phyloP scores from a whole-genome alignment of 306 rosid species.

The Begonia peltatifolia region DNA sequence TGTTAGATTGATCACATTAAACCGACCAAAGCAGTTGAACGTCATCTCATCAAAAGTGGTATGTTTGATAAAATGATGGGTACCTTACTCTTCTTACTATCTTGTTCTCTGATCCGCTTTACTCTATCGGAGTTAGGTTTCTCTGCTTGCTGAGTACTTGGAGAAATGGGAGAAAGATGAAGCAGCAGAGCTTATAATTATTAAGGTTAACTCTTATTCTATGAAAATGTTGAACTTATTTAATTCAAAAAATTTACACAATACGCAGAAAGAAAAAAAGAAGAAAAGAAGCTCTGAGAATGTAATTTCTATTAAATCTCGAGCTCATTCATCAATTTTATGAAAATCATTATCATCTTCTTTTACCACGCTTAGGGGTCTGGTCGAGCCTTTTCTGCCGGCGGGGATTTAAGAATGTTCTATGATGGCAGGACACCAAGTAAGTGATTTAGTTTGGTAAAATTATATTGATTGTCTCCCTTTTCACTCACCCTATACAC shows the following conservation, averaged over 20 bases:
- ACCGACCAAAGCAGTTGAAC: slow-evolving; percentile 68
- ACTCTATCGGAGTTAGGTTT: slow-evolving; percentile 37
- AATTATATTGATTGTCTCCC: too few relatives aligned
- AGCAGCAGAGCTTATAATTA: slow-evolving; percentile 50
- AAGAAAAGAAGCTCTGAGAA: too few relatives aligned
- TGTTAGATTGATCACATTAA: slow-evolving; percentile 70
- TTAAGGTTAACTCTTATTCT: slow-evolving; percentile 46
- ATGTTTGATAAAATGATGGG: not conserved
- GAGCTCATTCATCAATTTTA: too few relatives aligned
- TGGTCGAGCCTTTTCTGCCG: slow-evolving; percentile 90
- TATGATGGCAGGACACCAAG: slow-evolving; percentile 62
- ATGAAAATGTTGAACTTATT: not conserved
- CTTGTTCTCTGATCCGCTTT: not conserved
- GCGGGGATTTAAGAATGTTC: slow-evolving; percentile 89
- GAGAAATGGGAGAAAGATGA: slow-evolving; percentile 90
- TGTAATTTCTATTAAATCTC: too few relatives aligned
- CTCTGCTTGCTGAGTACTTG: slow-evolving; percentile 53
- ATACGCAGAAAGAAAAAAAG: too few relatives aligned
- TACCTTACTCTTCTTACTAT: not conserved
- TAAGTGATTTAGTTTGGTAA: slow-evolving; percentile 9
- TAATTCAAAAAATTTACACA: too few relatives aligned
- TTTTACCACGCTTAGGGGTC: slow-evolving; percentile 35
- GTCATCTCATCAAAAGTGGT: slow-evolving; percentile 75
- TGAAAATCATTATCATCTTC: too few relatives aligned
- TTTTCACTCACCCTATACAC: too few relatives aligned